Evolutionary conservation across 805 yeast species (phyloP), one percentile per base, ranked within the genome.

Genomic region (Candida lessepsii): DNA sequence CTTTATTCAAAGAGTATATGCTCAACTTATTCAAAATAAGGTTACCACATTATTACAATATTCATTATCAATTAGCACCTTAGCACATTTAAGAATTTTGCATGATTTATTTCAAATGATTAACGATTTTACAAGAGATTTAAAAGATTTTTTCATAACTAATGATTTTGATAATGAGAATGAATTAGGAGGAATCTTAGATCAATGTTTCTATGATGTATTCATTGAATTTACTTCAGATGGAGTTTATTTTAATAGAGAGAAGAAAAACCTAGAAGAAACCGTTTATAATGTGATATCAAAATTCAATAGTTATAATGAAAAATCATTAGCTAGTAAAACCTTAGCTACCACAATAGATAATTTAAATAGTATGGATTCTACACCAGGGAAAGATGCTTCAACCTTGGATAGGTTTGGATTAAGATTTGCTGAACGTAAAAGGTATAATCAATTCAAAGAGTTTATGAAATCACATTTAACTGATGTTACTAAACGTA

Each of bases 31-130:
- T 23, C 75, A 76, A 47, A 68, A 76, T 14, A 71, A 77, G 50
- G 67, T 81, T 13, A 80, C 79, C 45, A 62, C 75, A 1, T 64
- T 86, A 23, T 60, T 89, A 23, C 79, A 74, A 37, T 76, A 73
- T 41, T 81, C 96, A 0, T 73, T 76, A 35, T 72, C 84, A 1
- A 65, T 76, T 5, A 78, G 86, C 17, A 70, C 80, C 2, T 63
- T 89, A 37, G 83, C 95, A 0, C 87, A 83, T 55, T 80, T 89
- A 2, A 73, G 98, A 52, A 73, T 83, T 1, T 61, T 91, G 24
- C 86, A 87, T 60, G 69, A 81, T 2, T 65, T 84, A n/a, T 83
- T 80, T 54, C 70, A 73, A 0, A 62, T 76, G 26, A 67, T 84
- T 8, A 76, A 78, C 10, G 75, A 72, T 35, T 76, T 84, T 50